phyloP scores from a whole-genome alignment of 371 early-diverging fungal species.

The Circinella umbellata region DNA sequence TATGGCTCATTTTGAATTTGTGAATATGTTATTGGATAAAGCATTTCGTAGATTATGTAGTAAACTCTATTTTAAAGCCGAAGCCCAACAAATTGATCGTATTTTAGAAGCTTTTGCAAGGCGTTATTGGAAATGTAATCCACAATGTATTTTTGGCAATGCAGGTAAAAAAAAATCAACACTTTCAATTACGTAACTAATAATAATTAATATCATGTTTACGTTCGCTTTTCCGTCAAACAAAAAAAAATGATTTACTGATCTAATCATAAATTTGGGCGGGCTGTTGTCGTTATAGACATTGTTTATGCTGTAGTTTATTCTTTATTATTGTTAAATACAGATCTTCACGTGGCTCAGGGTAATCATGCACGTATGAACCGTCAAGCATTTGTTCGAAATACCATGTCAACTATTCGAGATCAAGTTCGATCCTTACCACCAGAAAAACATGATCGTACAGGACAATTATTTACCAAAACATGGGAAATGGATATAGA shows the following conservation, averaged over 20 bases:
- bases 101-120: constrained; percentile 78
- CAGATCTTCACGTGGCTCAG: constrained; percentile 89
- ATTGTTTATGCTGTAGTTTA: constrained; percentile 88
- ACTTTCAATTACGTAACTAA: no score
- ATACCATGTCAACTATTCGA: constrained; percentile 59
- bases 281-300: constrained; percentile 30
- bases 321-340: constrained; percentile 88
- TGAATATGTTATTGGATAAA: constrained; percentile 68
- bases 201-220: no score
- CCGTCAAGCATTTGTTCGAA: constrained; percentile 62
- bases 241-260: background rate
- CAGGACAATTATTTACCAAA: constrained; percentile 28
- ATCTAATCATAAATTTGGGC: no score
- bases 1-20: constrained; percentile 79
- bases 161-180: constrained; percentile 32
- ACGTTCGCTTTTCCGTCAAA: background rate
- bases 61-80: constrained; percentile 84
- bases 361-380: constrained; percentile 67
- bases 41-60: constrained; percentile 86
- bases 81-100: constrained; percentile 90
- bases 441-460: constrained; percentile 33
- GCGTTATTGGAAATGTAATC: constrained; percentile 79
- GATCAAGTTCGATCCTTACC: constrained; percentile 48
- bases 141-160: constrained; percentile 57
- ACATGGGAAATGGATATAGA: constrained; percentile 53